Percentiles rank a stretch among this genome's conserved stretches.
Conservation (phyloP, 768 basidiomycete species). For the Russula vinacea region DNA sequence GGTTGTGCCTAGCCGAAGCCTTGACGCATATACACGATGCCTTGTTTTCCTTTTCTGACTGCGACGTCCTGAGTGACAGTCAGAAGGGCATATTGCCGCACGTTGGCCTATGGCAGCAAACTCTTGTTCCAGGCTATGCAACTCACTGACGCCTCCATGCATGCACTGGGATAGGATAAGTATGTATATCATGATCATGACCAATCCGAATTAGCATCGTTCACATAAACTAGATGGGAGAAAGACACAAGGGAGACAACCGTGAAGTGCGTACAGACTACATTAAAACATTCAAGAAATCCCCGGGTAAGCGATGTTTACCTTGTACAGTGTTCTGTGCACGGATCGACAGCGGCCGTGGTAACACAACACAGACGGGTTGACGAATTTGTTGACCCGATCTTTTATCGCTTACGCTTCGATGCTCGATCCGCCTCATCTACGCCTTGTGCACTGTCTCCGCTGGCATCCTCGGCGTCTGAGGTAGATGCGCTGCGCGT, state of each 20-base stretch:
- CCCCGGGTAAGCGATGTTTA: constrained; percentile 1
- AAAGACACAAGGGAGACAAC: not conserved
- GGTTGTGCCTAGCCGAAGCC: too few relatives aligned
- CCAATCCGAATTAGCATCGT: constrained; percentile 16
- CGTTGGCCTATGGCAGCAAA: not conserved
- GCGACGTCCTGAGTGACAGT: not conserved
- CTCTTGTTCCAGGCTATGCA: not conserved
- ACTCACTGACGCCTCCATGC: not conserved
- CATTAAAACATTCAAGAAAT: constrained; percentile 13
- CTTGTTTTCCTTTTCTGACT: not conserved
- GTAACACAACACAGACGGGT: not conserved
- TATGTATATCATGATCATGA: constrained; percentile 5
- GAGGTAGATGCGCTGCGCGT: constrained; percentile 25
- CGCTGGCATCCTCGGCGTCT: constrained; percentile 25
- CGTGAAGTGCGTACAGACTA: constrained; percentile 15
- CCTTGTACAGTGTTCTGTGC: constrained; percentile 8
- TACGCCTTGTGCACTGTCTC: constrained; percentile 12
- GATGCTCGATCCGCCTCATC: constrained; percentile 22
- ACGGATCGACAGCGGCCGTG: constrained; percentile 10
- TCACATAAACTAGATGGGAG: constrained; percentile 17
- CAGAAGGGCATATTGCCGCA: not conserved
- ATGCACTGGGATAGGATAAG: not conserved
- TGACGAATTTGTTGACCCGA: not conserved
- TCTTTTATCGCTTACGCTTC: constrained; percentile 24
- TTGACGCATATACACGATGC: too few relatives aligned